Evolutionary conservation across 208 protist genomes (phyloP).

Genomic region (Acanthamoeba pearcei): DNA sequence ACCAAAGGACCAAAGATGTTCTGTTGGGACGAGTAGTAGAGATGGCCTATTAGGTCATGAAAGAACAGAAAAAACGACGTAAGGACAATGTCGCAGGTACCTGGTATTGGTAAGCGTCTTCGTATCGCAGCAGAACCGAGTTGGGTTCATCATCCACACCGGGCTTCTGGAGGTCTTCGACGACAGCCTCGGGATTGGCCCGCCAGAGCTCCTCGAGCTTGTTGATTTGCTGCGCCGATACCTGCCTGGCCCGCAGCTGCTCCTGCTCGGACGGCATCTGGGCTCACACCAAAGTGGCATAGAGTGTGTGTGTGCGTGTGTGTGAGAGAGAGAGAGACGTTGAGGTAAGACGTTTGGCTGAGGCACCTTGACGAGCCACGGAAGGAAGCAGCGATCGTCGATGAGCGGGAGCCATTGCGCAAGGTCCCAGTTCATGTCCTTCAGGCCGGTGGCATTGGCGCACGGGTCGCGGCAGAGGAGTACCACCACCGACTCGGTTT

Average conservation of each 20-base stretch:
- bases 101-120: conserved; percentile 94
- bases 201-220: conserved; percentile 96
- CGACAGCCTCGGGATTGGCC: conserved; percentile 84
- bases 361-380: conserved; percentile 93
- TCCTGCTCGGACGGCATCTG: conserved; percentile 85
- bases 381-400: conserved; percentile 92
- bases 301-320: no score
- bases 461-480: conserved; percentile 93
- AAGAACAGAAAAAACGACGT: background rate
- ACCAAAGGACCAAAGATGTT: conserved; percentile 93
- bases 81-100: background rate
- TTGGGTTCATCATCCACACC: conserved; percentile 87
- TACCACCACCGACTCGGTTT: conserved; percentile 94
- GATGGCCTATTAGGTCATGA: background rate
- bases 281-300: no score
- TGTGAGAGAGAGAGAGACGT: background rate
- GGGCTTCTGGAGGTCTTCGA: conserved; percentile 90
- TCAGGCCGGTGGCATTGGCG: conserved; percentile 78
- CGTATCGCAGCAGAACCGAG: conserved; percentile 89
- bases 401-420: conserved; percentile 95
- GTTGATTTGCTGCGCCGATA: conserved; percentile 91
- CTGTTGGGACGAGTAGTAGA: conserved; percentile 59
- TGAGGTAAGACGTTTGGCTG: no score
- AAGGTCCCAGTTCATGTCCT: conserved; percentile 93
- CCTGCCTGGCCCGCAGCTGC: conserved; percentile 85